A percentile compares a stretch with the other conserved stretches of the same genome.
Conservation (phyloP, 139 green algal species). For the Penium margaritaceum region DNA sequence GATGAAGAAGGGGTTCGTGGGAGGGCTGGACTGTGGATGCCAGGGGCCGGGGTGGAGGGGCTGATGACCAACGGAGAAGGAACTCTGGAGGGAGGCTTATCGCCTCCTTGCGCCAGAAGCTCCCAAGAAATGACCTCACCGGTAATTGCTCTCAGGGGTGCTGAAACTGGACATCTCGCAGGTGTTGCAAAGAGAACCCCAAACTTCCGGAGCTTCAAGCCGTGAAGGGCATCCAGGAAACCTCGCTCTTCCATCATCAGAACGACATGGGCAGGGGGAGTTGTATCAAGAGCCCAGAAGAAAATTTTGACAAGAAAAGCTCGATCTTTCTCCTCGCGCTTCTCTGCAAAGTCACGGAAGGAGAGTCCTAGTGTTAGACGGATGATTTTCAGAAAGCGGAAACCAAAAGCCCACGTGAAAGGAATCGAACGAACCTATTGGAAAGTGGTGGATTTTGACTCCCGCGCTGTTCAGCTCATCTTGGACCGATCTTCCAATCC, state of each 20-base stretch:
- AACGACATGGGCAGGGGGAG: not conserved
- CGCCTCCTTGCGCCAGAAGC: too few relatives aligned
- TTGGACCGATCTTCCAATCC: too few relatives aligned
- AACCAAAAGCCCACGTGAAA: not conserved
- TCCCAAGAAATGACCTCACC: too few relatives aligned
- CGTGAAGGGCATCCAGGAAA: too few relatives aligned
- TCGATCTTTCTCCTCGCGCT: too few relatives aligned
- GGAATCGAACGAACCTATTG: not conserved
- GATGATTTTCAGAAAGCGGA: not conserved
- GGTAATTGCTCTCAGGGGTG: not conserved
- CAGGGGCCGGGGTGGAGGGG: not conserved
- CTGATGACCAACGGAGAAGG: not conserved
- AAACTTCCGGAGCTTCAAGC: not conserved
- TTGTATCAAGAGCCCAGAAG: not conserved
- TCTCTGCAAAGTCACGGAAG: too few relatives aligned
- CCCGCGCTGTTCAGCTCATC: not conserved
- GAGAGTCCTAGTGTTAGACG: too few relatives aligned
- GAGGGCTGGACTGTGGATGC: not conserved
- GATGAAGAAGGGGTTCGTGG: not conserved
- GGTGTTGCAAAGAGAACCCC: not conserved
- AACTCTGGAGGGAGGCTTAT: too few relatives aligned
- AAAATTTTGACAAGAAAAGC: not conserved
- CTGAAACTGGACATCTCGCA: not conserved
- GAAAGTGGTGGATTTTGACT: conserved; percentile 3
- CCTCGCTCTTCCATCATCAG: too few relatives aligned